These are phyloP conservation scores for Ormosia semicastrata DNA, from an alignment of 306 rosid species.

Conservation along the genomic window DNA sequence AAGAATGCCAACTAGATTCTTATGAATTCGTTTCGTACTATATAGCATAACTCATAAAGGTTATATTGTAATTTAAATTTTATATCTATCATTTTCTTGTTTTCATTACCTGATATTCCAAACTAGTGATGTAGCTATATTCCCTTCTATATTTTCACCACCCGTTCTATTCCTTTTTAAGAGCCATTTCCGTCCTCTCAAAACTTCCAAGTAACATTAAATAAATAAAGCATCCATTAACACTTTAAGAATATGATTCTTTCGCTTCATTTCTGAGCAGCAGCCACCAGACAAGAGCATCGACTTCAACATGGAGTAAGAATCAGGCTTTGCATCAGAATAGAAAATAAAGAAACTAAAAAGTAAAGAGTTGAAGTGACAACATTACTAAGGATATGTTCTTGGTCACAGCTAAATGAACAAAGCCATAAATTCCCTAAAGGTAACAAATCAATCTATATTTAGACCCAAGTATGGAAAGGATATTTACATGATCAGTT, in stretches of 20 bases:
- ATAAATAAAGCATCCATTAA: conserved; percentile 1
- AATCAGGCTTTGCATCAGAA: conserved; percentile 38
- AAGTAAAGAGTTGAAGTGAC: conserved; percentile 28
- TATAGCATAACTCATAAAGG: no score
- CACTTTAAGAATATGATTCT: conserved; percentile 39
- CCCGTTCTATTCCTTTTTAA: background rate
- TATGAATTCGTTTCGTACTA: no score
- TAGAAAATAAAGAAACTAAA: conserved; percentile 1
- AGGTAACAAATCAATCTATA: conserved; percentile 10
- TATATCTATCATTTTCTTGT: background rate
- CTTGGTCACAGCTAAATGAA: conserved; percentile 28
- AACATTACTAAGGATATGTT: conserved; percentile 19
- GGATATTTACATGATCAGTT: background rate
- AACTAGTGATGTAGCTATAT: background rate
- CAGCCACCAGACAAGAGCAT: conserved; percentile 11
- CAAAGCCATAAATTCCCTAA: background rate
- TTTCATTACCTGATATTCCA: background rate
- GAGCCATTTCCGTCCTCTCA: background rate
- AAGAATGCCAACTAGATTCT: no score
- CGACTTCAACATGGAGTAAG: conserved; percentile 34
- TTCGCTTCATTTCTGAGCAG: background rate
- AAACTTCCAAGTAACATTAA: background rate
- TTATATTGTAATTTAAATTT: no score
- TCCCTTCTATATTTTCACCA: background rate
- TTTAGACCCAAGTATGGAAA: conserved; percentile 4